Evolutionary conservation across 2,329 filamentous ascomycete genomes (phyloP), one percentile per base, ranked within the genome.

Genomic region (Penicillium verrucosum): DNA sequence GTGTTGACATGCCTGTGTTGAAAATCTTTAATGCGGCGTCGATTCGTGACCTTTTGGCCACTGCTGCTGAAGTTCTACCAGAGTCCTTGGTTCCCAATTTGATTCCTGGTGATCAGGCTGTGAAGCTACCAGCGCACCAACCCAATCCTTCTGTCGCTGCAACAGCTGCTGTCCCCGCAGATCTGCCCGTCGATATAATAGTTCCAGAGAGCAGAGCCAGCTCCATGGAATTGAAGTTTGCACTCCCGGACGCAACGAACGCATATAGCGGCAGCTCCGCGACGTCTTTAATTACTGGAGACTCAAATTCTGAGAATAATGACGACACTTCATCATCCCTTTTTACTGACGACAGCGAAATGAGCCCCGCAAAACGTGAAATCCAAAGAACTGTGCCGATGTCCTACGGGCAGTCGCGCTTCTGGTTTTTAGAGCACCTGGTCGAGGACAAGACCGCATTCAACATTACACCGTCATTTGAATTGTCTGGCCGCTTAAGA

Each of bases 321-420:
- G 61, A 57, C 1, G 56, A 62, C 23, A 57, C 37, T 4, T 57
- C 60, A 7, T 61, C 58, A 0, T 56, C 57, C 0, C 50, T 58
- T 3, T 60, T 45, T 27, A 48, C 62, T 32, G 58, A 59, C 0
- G 38, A 53, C 27, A 25, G 37, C 14, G 30, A 38, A 2, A 10
- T 44, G 0, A 4, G 23, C 1, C 6, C 3, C 9, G 16, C 38
- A 8, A 60, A 60, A 16, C 42, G 46, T 27, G 46, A 38, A 6
- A 29, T 62, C 29, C 42, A 58, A 34, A 54, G 57, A 32, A 50
- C 32, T 0, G n/a, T 55, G 9, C 62, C 57, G 6, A 73, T 80
- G 57, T 78, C 77, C 3, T 69, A 69, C n/a, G 71, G 65, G 8
- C 78, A 80, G 59, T 67, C 71, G 0, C 65, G 76, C 0, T 76